Percentiles rank a stretch among this genome's conserved stretches.
Evolutionary conservation across 257 asterid species (phyloP).

Genomic region (Catharanthus roseus): DNA sequence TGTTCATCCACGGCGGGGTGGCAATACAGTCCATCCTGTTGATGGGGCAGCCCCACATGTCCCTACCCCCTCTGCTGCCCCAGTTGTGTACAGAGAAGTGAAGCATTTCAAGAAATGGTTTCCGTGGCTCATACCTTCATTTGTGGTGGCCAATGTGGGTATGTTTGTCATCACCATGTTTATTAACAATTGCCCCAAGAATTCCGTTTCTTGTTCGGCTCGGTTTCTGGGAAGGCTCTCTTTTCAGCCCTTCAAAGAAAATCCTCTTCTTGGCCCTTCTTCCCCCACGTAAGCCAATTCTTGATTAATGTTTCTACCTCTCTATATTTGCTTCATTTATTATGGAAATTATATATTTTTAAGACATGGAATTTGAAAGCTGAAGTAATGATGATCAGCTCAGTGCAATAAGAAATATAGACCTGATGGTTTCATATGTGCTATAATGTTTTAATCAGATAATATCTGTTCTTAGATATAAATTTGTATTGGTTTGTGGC

Average conservation of each 20-base stretch:
- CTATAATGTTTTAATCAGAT: not conserved
- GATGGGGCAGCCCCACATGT: conserved; percentile 28
- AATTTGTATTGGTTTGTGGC: not conserved
- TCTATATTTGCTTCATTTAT: not conserved
- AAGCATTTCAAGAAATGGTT: conserved; percentile 72
- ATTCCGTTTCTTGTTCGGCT: conserved; percentile 56
- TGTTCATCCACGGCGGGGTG: conserved; percentile 47
- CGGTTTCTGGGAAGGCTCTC: conserved; percentile 69
- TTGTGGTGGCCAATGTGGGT: conserved; percentile 52
- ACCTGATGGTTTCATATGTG: not conserved
- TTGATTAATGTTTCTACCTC: not conserved
- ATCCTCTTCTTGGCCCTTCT: conserved; percentile 92
- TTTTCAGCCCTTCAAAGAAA: conserved; percentile 83
- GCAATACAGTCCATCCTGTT: conserved; percentile 61
- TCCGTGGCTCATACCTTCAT: conserved; percentile 72
- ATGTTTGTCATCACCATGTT: conserved; percentile 66
- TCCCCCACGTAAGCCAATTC: conserved; percentile 56
- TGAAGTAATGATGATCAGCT: not conserved
- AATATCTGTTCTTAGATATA: not conserved
- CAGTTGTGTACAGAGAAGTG: conserved; percentile 40
- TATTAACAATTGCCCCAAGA: conserved; percentile 67
- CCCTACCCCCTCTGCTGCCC: conserved; percentile 19
- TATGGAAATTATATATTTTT: too few species aligned
- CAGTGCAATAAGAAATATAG: not conserved
- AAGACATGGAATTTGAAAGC: not conserved